A percentile compares a stretch with the other conserved stretches of the same genome.
These are phyloP conservation scores for Solanum ossicruentum DNA, from an alignment of 257 asterid genomes.

Conservation along the genomic window DNA sequence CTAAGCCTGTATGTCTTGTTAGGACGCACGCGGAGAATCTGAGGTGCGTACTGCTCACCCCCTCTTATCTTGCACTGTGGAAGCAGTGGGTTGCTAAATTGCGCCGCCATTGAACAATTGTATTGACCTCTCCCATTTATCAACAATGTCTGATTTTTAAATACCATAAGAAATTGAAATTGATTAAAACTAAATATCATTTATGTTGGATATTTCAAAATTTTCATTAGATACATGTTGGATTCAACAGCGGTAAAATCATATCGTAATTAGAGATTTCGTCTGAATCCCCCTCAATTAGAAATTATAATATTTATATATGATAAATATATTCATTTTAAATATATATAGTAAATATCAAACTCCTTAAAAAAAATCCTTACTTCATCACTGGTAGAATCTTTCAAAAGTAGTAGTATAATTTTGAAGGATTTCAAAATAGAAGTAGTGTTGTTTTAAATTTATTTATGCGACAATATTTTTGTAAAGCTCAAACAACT, in stretches of 20 bases:
- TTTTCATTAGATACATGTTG: background rate
- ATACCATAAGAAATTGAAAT: background rate
- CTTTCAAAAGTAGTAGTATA: no score
- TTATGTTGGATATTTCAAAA: background rate
- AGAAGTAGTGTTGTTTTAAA: no score
- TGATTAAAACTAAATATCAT: background rate
- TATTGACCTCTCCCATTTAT: slow-evolving; percentile 86
- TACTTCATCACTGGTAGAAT: no score
- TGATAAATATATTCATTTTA: no score
- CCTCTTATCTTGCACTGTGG: slow-evolving; percentile 49
- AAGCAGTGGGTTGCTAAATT: slow-evolving; percentile 19
- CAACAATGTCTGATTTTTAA: slow-evolving; percentile 30
- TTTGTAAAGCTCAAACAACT: fast-evolving
- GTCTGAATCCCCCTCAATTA: no score
- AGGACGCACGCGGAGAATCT: slow-evolving; percentile 50
- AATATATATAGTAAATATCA: no score
- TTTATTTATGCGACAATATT: fast-evolving
- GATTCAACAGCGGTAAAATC: background rate
- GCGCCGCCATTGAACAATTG: slow-evolving; percentile 69
- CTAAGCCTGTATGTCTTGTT: slow-evolving; percentile 78
- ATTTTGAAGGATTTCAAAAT: no score
- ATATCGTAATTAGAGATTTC: no score
- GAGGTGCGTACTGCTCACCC: slow-evolving; percentile 55
- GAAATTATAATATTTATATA: no score
- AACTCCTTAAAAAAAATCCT: no score